phyloP scores from a whole-genome alignment of 768 basidiomycete species.

The Clitopilus passeckerianus region DNA sequence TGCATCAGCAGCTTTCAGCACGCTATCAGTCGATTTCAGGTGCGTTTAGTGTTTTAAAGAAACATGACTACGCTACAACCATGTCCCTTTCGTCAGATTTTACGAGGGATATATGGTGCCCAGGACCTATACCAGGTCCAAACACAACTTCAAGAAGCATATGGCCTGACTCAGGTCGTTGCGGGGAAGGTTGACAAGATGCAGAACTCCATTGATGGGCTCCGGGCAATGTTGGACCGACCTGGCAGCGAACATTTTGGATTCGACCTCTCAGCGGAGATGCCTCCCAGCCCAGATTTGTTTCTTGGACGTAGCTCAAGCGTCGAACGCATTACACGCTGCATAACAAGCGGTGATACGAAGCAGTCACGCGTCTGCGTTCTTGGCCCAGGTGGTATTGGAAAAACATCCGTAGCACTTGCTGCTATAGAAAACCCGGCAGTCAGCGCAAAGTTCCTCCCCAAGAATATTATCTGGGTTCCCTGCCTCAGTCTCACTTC shows the following conservation, averaged over 20 bases:
- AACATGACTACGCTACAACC: not conserved
- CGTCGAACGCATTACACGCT: not conserved
- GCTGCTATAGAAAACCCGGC: not conserved
- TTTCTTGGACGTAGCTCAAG: not conserved
- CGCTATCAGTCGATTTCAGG: not conserved
- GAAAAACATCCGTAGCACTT: conserved; percentile 31
- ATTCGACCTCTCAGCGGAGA: not conserved
- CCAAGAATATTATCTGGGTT: not conserved
- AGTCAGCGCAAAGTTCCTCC: not conserved
- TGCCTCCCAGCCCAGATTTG: not conserved
- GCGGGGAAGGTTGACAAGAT: not conserved
- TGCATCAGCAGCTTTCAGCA: not conserved
- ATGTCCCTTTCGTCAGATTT: not conserved
- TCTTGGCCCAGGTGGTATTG: conserved; percentile 78
- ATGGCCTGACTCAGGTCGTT: not conserved
- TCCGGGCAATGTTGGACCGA: not conserved
- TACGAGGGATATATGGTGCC: not conserved
- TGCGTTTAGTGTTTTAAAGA: not conserved
- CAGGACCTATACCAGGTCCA: not conserved
- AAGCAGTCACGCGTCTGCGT: conserved; percentile 63
- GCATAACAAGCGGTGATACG: not conserved
- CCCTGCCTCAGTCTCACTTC: not conserved
- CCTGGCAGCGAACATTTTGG: not conserved
- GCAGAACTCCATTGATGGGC: not conserved
- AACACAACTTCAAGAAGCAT: not conserved